Evolutionary conservation across 129 eudicot genomes (phyloP).

Genomic region (Artemisia tridentata): DNA sequence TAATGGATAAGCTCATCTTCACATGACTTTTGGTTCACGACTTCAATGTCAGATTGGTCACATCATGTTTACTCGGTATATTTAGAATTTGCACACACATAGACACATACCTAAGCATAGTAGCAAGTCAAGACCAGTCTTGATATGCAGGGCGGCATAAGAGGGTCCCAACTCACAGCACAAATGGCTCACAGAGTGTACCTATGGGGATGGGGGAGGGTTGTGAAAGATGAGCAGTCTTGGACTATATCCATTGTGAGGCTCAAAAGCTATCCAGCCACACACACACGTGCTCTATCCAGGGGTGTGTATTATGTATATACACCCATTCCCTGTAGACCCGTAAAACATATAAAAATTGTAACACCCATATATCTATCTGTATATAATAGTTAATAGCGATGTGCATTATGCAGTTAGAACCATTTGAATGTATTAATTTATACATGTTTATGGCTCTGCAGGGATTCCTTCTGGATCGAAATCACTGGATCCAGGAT

Average conservation of each 20-base stretch:
- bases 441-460: constrained; percentile 18
- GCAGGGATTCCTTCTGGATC: constrained; percentile 68
- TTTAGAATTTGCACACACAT: neutral
- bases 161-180: too few species aligned
- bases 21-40: neutral
- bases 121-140: too few species aligned
- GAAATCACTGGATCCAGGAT: constrained; percentile 66
- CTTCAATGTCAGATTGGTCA: constrained; percentile 7
- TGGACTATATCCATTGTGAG: too few species aligned
- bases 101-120: too few species aligned
- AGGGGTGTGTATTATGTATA: too few species aligned
- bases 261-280: neutral
- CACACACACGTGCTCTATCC: neutral
- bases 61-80: neutral
- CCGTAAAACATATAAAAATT: too few species aligned
- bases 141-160: too few species aligned
- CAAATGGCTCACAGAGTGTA: too few species aligned
- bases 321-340: too few species aligned
- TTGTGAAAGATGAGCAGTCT: too few species aligned
- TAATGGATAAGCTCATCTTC: constrained; percentile 1
- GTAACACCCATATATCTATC: neutral
- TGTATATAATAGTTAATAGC: neutral
- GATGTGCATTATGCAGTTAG: neutral
- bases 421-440: neutral
- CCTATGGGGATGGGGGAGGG: too few species aligned